A percentile compares a stretch with the other conserved stretches of the same genome.
phyloP scores from a whole-genome alignment of 805 yeast species.

The Metschnikowia aberdeeniae region DNA sequence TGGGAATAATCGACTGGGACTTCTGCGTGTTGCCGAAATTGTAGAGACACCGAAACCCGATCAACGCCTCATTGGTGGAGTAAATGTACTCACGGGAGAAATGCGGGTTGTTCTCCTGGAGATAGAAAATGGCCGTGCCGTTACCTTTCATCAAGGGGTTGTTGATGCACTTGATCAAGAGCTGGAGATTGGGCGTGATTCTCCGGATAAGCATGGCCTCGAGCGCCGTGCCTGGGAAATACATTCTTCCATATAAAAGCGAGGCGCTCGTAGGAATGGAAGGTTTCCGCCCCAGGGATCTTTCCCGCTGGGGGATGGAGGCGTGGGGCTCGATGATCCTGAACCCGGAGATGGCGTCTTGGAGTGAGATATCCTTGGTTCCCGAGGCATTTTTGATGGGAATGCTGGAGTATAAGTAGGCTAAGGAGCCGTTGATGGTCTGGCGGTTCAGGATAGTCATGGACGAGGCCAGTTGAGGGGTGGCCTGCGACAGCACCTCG shows the following conservation, averaged over 20 bases:
- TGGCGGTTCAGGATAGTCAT: constrained; percentile 63
- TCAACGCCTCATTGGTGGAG: constrained; percentile 76
- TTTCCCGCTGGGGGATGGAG: constrained; percentile 8
- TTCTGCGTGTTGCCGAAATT: constrained; percentile 44
- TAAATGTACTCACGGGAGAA: constrained; percentile 70
- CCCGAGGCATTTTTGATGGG: constrained; percentile 50
- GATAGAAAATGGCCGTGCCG: constrained; percentile 59
- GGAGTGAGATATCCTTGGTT: constrained; percentile 52
- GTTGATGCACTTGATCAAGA: constrained; percentile 72
- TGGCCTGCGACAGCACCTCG: constrained; percentile 64
- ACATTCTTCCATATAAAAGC: constrained; percentile 79
- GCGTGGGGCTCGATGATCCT: constrained; percentile 47
- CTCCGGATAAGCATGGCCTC: constrained; percentile 83
- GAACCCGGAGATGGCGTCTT: constrained; percentile 68
- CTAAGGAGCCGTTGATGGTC: constrained; percentile 72
- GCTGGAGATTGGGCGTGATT: constrained; percentile 54
- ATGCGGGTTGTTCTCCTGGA: constrained; percentile 63
- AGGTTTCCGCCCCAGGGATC: not conserved
- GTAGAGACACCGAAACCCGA: constrained; percentile 78
- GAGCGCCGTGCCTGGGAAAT: constrained; percentile 77
- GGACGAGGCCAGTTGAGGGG: constrained; percentile 67
- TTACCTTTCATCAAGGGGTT: constrained; percentile 53
- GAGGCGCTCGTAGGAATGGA: constrained; percentile 19
- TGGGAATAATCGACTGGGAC: constrained; percentile 22
- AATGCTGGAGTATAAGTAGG: constrained; percentile 71